These are phyloP conservation scores for Podaxis mareebaensis DNA, from an alignment of 768 basidiomycete genomes.

Conservation along the genomic window DNA sequence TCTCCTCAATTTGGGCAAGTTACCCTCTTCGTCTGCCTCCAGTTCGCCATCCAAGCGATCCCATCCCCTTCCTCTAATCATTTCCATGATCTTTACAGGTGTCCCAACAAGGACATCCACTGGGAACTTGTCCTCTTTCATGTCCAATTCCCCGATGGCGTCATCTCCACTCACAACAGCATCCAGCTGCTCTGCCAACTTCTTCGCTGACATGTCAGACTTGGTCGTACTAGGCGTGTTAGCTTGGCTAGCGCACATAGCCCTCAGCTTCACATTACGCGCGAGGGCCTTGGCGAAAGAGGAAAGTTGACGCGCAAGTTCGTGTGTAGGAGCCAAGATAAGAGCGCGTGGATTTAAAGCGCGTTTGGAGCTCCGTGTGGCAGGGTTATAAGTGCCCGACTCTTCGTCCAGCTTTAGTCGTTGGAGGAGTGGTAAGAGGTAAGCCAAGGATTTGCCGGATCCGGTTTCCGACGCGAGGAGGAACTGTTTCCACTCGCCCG, in stretches of 20 bases:
- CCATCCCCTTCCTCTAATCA: conserved; percentile 58
- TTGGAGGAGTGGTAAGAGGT: conserved; percentile 82
- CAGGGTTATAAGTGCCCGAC: background rate
- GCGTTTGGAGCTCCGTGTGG: background rate
- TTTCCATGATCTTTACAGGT: conserved; percentile 64
- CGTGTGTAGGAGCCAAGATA: conserved; percentile 87
- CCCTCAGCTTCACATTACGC: conserved; percentile 76
- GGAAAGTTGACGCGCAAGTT: conserved; percentile 81
- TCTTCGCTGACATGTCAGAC: conserved; percentile 43
- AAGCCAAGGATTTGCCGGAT: conserved; percentile 90
- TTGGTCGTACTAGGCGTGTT: conserved; percentile 41
- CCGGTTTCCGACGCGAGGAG: conserved; percentile 89
- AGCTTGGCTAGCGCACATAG: conserved; percentile 66
- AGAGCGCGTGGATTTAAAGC: conserved; percentile 70
- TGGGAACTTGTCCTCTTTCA: conserved; percentile 21
- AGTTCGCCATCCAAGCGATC: conserved; percentile 30
- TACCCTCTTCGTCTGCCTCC: conserved; percentile 21
- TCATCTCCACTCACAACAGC: conserved; percentile 14
- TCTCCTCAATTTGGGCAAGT: conserved; percentile 14
- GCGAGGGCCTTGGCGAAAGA: conserved; percentile 71
- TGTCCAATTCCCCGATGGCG: conserved; percentile 18
- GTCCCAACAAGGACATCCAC: conserved; percentile 70
- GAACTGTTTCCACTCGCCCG: conserved; percentile 44
- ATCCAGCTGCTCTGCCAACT: conserved; percentile 44
- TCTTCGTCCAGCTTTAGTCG: conserved; percentile 68